Evolutionary conservation across 106 monocot genomes (phyloP).

Genomic region (Ottelia alismoides): DNA sequence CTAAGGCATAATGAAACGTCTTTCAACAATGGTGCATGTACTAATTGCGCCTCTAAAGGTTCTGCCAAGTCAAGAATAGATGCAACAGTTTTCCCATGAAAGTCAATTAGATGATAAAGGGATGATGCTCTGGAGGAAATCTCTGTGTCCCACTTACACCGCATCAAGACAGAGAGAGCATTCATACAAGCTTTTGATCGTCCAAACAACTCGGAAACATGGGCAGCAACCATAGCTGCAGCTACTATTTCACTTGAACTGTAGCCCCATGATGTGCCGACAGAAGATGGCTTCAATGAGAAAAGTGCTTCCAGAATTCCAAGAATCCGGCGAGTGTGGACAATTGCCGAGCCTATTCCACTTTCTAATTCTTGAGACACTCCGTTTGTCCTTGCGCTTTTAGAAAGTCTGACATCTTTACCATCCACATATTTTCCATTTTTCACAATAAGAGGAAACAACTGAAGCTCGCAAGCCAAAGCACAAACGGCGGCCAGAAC

Average conservation of each 20-base stretch:
- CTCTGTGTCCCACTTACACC: slow-evolving; percentile 87
- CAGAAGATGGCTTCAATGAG: slow-evolving; percentile 91
- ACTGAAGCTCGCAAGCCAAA: slow-evolving; percentile 91
- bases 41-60: slow-evolving; percentile 62
- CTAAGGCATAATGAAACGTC: slow-evolving; percentile 20
- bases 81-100: slow-evolving; percentile 88
- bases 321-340: slow-evolving; percentile 78
- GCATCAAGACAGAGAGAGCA: slow-evolving; percentile 80
- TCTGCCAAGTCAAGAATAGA: slow-evolving; percentile 89
- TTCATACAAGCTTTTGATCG: slow-evolving; percentile 88
- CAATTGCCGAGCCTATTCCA: slow-evolving; percentile 49
- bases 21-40: slow-evolving; percentile 22
- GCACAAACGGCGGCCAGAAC: slow-evolving; percentile 92
- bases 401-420: slow-evolving; percentile 30
- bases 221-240: slow-evolving; percentile 98
- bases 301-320: slow-evolving; percentile 94
- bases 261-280: slow-evolving; percentile 92
- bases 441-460: slow-evolving; percentile 75
- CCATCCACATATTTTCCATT: slow-evolving; percentile 27
- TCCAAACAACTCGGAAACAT: slow-evolving; percentile 92
- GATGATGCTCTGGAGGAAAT: slow-evolving; percentile 81
- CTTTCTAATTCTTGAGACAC: slow-evolving; percentile 33
- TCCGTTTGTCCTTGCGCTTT: slow-evolving; percentile 40
- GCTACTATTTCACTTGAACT: slow-evolving; percentile 98
- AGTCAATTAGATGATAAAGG: slow-evolving; percentile 85